Conservation (phyloP, 2,329 filamentous ascomycete species). For the Penicillium hesseltinei region DNA sequence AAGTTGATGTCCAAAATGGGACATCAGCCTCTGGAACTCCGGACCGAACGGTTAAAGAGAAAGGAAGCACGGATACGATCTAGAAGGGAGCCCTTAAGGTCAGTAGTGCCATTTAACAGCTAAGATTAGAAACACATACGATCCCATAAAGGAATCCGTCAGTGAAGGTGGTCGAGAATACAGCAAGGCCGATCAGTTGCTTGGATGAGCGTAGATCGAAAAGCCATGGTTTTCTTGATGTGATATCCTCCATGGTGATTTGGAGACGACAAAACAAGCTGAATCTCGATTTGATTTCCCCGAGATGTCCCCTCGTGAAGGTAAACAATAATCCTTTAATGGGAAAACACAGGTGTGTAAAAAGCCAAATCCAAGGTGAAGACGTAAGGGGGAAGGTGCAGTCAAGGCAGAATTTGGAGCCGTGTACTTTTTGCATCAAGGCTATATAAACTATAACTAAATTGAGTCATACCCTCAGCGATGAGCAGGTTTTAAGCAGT, state of each 20-base stretch:
- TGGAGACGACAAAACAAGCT: too few relatives aligned
- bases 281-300: not conserved
- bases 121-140: not conserved
- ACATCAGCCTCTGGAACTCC: conserved; percentile 5
- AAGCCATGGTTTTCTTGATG: not conserved
- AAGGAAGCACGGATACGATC: conserved; percentile 8
- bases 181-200: conserved; percentile 1
- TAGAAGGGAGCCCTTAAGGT: not conserved
- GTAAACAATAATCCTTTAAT: not conserved
- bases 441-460: not conserved
- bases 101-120: not conserved
- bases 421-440: not conserved
- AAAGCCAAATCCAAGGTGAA: not conserved
- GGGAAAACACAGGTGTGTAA: not conserved
- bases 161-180: conserved; percentile 7
- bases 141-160: conserved; percentile 11
- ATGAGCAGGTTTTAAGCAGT: too few relatives aligned
- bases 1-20: conserved; percentile 5
- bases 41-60: not conserved
- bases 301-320: too few relatives aligned
- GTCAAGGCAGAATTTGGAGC: not conserved
- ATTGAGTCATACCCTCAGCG: not conserved
- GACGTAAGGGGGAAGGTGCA: not conserved
- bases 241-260: not conserved
- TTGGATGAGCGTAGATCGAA: conserved; percentile 7